phyloP scores from a whole-genome alignment of 2,329 filamentous ascomycete species.

The Colletotrichum scovillei region DNA sequence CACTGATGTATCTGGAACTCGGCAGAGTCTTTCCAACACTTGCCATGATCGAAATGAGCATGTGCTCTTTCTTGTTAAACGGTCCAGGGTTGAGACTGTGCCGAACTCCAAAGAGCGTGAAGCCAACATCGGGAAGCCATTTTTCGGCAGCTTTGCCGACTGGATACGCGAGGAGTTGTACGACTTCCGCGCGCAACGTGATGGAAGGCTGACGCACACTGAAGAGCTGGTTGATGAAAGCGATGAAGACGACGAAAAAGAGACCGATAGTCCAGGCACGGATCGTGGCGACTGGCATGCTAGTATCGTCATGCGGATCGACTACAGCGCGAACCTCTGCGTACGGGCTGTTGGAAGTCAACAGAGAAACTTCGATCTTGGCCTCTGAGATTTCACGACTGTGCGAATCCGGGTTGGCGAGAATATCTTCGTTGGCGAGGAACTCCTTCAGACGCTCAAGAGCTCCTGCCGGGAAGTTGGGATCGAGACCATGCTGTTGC shows the following conservation, averaged over 20 bases:
- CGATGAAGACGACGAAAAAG: conserved; percentile 45
- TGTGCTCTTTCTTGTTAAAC: conserved; percentile 66
- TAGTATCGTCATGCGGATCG: conserved; percentile 53
- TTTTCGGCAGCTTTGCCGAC: conserved; percentile 48
- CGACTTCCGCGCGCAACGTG: conserved; percentile 51
- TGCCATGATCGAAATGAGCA: conserved; percentile 66
- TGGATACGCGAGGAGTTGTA: conserved; percentile 53
- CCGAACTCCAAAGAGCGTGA: conserved; percentile 48
- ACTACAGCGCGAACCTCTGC: conserved; percentile 59
- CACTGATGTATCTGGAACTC: conserved; percentile 55
- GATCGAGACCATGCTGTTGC: conserved; percentile 55
- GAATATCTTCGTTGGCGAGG: conserved; percentile 40
- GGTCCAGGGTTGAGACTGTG: conserved; percentile 59
- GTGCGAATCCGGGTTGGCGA: conserved; percentile 42
- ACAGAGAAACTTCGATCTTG: conserved; percentile 46
- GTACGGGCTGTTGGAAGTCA: conserved; percentile 50
- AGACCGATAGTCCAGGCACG: conserved; percentile 53
- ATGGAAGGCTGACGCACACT: conserved; percentile 55
- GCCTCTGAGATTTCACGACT: conserved; percentile 43
- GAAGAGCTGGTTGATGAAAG: conserved; percentile 53
- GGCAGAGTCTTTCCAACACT: conserved; percentile 59
- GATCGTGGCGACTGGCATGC: conserved; percentile 53
- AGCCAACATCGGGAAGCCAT: conserved; percentile 46
- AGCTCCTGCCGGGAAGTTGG: conserved; percentile 57
- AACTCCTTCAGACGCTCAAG: conserved; percentile 55